Conservation (phyloP, 306 rosid species). For the Vigna mungo region DNA sequence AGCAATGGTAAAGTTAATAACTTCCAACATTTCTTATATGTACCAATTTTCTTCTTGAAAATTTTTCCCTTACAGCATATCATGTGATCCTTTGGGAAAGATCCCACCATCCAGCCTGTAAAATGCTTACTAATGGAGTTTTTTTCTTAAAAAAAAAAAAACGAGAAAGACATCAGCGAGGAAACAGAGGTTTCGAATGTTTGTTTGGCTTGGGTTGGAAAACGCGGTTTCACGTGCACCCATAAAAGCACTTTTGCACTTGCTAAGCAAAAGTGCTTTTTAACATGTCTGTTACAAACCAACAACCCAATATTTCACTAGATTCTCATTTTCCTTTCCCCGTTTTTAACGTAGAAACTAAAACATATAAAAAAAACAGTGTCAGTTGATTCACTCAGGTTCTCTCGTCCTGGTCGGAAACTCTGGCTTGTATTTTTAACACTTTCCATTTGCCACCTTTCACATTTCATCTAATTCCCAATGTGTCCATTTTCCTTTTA, state of each 20-base stretch:
- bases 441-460: neutral
- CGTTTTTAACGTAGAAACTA: neutral
- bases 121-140: neutral
- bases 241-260: constrained; percentile 23
- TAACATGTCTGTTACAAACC: constrained; percentile 33
- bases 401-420: constrained; percentile 9
- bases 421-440: neutral
- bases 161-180: neutral
- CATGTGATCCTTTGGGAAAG: constrained; percentile 30
- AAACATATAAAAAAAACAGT: neutral
- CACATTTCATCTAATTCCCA: neutral
- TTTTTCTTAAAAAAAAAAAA: neutral
- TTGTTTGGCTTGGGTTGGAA: constrained; percentile 28
- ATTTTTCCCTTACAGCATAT: neutral
- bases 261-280: constrained; percentile 21
- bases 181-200: constrained; percentile 38
- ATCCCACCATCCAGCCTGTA: constrained; percentile 48
- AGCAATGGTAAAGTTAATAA: no score
- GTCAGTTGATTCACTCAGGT: constrained; percentile 42
- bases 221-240: constrained; percentile 34
- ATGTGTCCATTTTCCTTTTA: neutral
- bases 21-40: neutral
- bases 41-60: neutral
- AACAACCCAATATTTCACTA: constrained; percentile 14
- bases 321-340: neutral